These are phyloP conservation scores for Elsinoe perseae DNA, from an alignment of 2,329 filamentous ascomycete species.

Conservation along the genomic window DNA sequence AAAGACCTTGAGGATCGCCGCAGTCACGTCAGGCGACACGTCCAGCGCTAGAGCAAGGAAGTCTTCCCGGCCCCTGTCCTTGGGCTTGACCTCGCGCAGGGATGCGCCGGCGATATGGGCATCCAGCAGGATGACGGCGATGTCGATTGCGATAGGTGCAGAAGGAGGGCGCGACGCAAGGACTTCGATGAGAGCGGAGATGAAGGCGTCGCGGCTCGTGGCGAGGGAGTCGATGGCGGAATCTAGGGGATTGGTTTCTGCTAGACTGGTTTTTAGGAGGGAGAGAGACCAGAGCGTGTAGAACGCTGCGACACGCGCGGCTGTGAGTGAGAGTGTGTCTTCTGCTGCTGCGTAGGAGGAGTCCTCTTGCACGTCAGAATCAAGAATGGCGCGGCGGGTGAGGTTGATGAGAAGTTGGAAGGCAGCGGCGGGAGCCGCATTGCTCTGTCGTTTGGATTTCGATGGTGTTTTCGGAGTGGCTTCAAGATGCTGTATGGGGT, in stretches of 20 bases:
- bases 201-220: slow-evolving; percentile 45
- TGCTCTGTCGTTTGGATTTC: slow-evolving; percentile 29
- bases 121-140: slow-evolving; percentile 72
- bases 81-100: slow-evolving; percentile 38
- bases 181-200: slow-evolving; percentile 24
- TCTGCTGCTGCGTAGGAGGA: slow-evolving; percentile 68
- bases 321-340: slow-evolving; percentile 66
- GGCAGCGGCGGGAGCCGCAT: slow-evolving; percentile 27
- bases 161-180: slow-evolving; percentile 32
- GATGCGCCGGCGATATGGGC: slow-evolving; percentile 72
- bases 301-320: slow-evolving; percentile 69
- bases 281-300: slow-evolving; percentile 90
- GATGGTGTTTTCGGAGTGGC: slow-evolving; percentile 28
- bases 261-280: slow-evolving; percentile 41
- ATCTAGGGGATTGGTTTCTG: slow-evolving; percentile 40
- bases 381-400: slow-evolving; percentile 63
- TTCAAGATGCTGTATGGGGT: slow-evolving; percentile 70
- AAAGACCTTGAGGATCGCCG: slow-evolving; percentile 68
- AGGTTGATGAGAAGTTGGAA: slow-evolving; percentile 66
- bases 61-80: slow-evolving; percentile 36
- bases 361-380: slow-evolving; percentile 39
- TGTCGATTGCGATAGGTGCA: slow-evolving; percentile 69
- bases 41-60: slow-evolving; percentile 60
- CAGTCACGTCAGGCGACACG: slow-evolving; percentile 55
- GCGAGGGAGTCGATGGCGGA: slow-evolving; percentile 52